Conservation (phyloP, 306 rosid species). For the Fagus crenata region DNA sequence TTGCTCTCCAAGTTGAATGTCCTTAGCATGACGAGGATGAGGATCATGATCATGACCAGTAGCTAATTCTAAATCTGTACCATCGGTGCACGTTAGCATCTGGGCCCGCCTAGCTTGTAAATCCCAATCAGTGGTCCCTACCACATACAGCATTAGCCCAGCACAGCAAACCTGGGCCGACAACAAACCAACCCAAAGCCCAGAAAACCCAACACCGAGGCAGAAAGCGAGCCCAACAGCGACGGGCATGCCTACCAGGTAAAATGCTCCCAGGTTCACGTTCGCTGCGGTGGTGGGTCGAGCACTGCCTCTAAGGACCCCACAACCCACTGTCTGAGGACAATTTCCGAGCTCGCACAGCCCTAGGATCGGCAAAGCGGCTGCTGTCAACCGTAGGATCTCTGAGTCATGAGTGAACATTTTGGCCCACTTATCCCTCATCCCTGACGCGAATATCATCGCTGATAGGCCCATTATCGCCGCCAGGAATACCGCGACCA, state of each 20-base stretch:
- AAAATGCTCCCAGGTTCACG: constrained; percentile 80
- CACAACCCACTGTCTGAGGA: constrained; percentile 92
- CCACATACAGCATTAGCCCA: constrained; percentile 68
- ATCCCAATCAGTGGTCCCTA: constrained; percentile 88
- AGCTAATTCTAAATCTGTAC: constrained; percentile 10
- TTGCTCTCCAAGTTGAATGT: constrained; percentile 5
- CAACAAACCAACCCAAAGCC: constrained; percentile 83
- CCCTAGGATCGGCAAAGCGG: constrained; percentile 78
- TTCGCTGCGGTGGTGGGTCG: constrained; percentile 80
- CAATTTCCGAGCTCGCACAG: constrained; percentile 94
- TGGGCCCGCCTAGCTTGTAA: constrained; percentile 61
- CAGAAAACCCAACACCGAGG: constrained; percentile 64
- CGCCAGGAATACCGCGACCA: constrained; percentile 52
- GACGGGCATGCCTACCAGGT: constrained; percentile 84
- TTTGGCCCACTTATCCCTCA: constrained; percentile 67
- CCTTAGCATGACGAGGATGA: too few relatives aligned
- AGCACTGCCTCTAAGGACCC: constrained; percentile 83
- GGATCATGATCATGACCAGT: too few relatives aligned
- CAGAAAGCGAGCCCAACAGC: constrained; percentile 80
- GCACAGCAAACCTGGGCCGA: constrained; percentile 92
- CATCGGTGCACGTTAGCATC: constrained; percentile 40
- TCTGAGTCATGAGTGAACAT: constrained; percentile 58
- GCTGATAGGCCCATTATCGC: constrained; percentile 62
- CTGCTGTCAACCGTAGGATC: constrained; percentile 62
- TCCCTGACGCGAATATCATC: constrained; percentile 46